Percentiles rank a stretch among this genome's conserved stretches.
These are phyloP conservation scores for Eucalyptus erythrocorys DNA, from an alignment of 345 rosid species.

Conservation along the genomic window DNA sequence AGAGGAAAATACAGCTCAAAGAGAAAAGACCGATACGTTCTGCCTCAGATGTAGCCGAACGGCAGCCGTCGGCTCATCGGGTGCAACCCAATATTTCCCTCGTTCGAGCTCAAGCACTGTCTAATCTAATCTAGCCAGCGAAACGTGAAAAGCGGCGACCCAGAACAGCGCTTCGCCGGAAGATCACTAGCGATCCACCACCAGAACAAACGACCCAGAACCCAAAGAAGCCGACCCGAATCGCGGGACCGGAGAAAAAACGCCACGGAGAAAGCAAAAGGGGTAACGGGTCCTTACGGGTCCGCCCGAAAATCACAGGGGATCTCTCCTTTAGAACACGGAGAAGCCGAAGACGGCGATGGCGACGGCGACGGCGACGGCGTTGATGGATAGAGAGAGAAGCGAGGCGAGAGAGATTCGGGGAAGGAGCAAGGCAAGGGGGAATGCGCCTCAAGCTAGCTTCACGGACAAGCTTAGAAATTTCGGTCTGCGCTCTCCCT, in stretches of 20 bases:
- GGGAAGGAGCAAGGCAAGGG: neutral
- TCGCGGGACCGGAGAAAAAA: neutral
- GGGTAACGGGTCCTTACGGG: neutral
- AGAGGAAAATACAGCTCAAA: neutral
- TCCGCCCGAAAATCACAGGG: neutral
- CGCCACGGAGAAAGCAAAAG: neutral
- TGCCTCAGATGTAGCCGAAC: neutral
- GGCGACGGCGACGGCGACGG: neutral
- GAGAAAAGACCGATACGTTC: neutral
- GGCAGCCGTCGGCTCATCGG: neutral
- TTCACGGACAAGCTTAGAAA: neutral
- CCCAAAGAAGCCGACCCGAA: neutral
- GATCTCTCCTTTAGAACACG: neutral
- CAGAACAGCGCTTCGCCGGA: neutral
- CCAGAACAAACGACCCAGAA: neutral
- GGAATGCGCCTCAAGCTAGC: neutral
- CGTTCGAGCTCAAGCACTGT: neutral
- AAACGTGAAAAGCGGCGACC: neutral
- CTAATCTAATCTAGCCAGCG: neutral
- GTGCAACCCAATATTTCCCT: neutral
- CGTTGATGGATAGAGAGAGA: neutral
- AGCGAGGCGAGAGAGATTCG: neutral
- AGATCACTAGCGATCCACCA: neutral
- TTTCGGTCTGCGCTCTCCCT: neutral
- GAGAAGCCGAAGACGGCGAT: neutral